Evolutionary conservation across 495 filamentous ascomycete genomes (phyloP).

Genomic region (Aspergillus sparsus): DNA sequence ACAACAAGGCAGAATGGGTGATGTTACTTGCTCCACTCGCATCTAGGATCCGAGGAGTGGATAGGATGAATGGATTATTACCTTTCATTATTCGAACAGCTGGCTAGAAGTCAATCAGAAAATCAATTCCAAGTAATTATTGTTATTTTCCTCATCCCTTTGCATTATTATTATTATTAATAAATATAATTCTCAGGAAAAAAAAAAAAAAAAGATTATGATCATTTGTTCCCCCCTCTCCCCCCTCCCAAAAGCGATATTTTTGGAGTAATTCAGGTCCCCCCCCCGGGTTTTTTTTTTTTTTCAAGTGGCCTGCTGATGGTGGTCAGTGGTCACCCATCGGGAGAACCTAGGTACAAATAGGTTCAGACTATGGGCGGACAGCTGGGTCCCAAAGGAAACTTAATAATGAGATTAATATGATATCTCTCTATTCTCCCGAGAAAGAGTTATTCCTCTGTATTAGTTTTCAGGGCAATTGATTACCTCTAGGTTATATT

Average conservation of each 20-base stretch:
- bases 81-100: slow-evolving; percentile 2
- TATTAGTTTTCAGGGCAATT: not conserved
- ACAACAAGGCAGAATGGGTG: slow-evolving; percentile 19
- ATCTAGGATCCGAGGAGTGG: slow-evolving; percentile 24
- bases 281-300: not conserved
- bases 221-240: too few species aligned
- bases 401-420: not conserved
- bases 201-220: not conserved
- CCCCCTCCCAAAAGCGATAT: not conserved
- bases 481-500: not conserved
- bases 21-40: slow-evolving; percentile 28
- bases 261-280: not conserved
- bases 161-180: too few species aligned
- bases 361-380: slow-evolving; percentile 1
- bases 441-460: not conserved
- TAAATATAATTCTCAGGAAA: not conserved
- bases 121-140: not conserved
- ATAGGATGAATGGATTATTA: slow-evolving; percentile 5
- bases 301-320: not conserved
- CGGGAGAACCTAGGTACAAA: slow-evolving; percentile 3
- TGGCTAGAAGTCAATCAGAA: not conserved
- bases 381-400: not conserved
- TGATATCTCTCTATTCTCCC: not conserved
- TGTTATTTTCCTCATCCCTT: not conserved
- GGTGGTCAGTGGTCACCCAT: not conserved